These are phyloP conservation scores for Neurospora sp. DNA, from an alignment of 495 filamentous ascomycete species.

Conservation along the genomic window DNA sequence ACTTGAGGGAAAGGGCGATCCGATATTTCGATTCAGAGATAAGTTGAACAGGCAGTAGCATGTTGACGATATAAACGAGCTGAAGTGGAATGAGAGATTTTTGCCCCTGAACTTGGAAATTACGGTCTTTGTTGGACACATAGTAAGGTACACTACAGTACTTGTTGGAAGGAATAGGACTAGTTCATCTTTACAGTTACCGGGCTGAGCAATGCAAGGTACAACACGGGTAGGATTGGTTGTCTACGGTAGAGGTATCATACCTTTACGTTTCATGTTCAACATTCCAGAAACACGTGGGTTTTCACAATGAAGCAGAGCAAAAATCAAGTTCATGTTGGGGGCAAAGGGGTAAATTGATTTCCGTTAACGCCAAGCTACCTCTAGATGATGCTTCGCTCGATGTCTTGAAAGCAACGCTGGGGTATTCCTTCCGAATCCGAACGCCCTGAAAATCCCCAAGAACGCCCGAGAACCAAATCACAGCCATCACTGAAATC, in stretches of 20 bases:
- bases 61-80: background rate
- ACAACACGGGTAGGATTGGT: background rate
- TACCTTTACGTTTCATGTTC: background rate
- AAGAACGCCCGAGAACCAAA: background rate
- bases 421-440: background rate
- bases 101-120: background rate
- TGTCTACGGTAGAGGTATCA: background rate
- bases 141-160: background rate
- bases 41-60: background rate
- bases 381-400: background rate
- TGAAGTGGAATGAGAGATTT: background rate
- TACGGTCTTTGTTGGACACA: background rate
- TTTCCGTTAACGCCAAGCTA: background rate
- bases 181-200: background rate
- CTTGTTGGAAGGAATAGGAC: background rate
- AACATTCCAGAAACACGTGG: background rate
- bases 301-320: background rate
- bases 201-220: background rate
- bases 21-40: background rate
- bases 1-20: background rate
- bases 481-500: background rate
- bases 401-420: background rate
- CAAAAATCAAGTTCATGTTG: background rate
- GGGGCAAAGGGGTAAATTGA: background rate
- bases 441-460: background rate